Evolutionary conservation across 768 basidiomycete species (phyloP).

Genomic region (Coprinopsis sp.): DNA sequence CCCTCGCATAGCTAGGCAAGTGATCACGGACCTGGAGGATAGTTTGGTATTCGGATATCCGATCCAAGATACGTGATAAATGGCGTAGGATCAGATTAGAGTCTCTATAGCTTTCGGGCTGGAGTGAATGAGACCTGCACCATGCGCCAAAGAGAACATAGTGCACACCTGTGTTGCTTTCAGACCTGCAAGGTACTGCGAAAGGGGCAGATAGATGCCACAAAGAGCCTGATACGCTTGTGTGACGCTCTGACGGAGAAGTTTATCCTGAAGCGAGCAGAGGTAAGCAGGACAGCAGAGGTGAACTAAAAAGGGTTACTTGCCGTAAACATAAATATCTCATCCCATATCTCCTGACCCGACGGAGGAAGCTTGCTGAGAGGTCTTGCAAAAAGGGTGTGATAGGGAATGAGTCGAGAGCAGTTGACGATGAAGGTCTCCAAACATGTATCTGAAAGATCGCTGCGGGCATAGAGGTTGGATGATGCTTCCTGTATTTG

Average conservation of each 20-base stretch:
- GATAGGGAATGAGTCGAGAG: conserved; percentile 23
- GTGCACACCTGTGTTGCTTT: conserved; percentile 18
- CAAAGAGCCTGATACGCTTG: conserved; percentile 34
- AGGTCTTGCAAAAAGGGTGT: conserved; percentile 20
- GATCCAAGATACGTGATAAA: conserved; percentile 28
- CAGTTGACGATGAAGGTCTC: conserved; percentile 25
- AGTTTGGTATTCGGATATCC: conserved; percentile 25
- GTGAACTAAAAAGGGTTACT: neutral
- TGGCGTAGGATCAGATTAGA: conserved; percentile 23
- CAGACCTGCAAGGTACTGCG: conserved; percentile 20
- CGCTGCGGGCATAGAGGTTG: conserved; percentile 20
- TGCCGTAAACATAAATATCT: conserved; percentile 23
- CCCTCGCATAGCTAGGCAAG: neutral
- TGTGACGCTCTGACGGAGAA: conserved; percentile 23
- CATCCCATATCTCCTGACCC: conserved; percentile 20
- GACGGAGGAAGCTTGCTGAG: conserved; percentile 9
- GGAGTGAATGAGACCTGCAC: neutral
- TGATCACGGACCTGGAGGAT: conserved; percentile 24
- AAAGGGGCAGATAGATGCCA: conserved; percentile 27
- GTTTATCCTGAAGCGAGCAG: conserved; percentile 18
- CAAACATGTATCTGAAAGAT: conserved; percentile 17
- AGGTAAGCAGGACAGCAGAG: neutral
- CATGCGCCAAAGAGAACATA: neutral
- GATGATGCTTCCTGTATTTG: conserved; percentile 22
- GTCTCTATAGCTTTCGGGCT: conserved; percentile 14